These are phyloP conservation scores for Allomyces javanicus DNA, from an alignment of 192 early-diverging fungal species.

Conservation along the genomic window DNA sequence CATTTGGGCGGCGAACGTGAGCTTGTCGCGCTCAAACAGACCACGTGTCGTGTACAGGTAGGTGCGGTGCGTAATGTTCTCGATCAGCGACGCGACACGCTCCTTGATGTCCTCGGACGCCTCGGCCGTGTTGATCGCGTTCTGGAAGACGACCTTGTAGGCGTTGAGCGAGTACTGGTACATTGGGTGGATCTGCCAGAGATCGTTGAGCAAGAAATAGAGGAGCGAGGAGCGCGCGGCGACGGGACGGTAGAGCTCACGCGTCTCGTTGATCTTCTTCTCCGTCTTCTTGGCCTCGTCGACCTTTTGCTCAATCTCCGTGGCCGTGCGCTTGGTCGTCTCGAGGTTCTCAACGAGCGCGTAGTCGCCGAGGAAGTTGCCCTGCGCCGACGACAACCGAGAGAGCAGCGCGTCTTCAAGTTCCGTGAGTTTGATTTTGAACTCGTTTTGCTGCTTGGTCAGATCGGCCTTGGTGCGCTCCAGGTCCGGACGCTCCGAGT, in stretches of 20 bases:
- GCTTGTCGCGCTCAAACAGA: slow-evolving; percentile 74
- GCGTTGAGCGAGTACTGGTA: slow-evolving; percentile 98
- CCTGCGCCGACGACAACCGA: slow-evolving; percentile 78
- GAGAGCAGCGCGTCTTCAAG: slow-evolving; percentile 84
- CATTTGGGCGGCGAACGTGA: slow-evolving; percentile 67
- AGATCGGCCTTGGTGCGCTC: slow-evolving; percentile 80
- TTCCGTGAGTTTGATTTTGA: slow-evolving; percentile 74
- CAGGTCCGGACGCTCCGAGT: slow-evolving; percentile 86
- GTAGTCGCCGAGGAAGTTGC: slow-evolving; percentile 95
- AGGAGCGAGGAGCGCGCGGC: slow-evolving; percentile 77
- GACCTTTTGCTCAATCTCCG: slow-evolving; percentile 78
- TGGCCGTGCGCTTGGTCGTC: slow-evolving; percentile 85
- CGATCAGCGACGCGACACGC: slow-evolving; percentile 51
- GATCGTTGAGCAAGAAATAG: slow-evolving; percentile 90
- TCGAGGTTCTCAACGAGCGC: slow-evolving; percentile 83
- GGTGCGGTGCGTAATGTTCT: slow-evolving; percentile 64
- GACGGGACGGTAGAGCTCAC: slow-evolving; percentile 69
- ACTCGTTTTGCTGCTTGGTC: slow-evolving; percentile 88
- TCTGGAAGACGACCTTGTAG: slow-evolving; percentile 81
- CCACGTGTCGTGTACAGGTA: slow-evolving; percentile 60
- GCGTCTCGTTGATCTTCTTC: slow-evolving; percentile 85
- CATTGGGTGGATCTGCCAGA: slow-evolving; percentile 71
- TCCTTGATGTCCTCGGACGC: slow-evolving; percentile 41
- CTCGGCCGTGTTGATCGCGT: slow-evolving; percentile 42
- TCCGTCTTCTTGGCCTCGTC: slow-evolving; percentile 83